Evolutionary conservation across 148 eudicot species (phyloP), one percentile per base, ranked within the genome.

Genomic region (Hydrangea macrophylla): DNA sequence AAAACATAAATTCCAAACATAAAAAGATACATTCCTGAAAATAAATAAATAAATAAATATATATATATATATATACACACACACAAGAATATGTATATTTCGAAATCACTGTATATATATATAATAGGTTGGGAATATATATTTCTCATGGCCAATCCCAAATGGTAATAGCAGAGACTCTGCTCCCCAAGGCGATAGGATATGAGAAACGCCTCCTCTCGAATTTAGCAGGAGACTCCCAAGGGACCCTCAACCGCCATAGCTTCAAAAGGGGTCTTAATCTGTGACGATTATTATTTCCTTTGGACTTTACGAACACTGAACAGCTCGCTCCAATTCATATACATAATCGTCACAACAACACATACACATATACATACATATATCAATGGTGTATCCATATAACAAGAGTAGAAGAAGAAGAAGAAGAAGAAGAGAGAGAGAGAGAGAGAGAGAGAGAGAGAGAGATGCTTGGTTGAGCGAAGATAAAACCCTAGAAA

Each of bases 121-220:
- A 15, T 1, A 13, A n/a, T 10, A 0, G 10, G 33, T 45, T 1
- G 2, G 18, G 18, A 20, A 20, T 66, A 82, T 79, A 78, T 79
- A 20, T 5, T 68, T 78, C 86, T 73, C 86, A 82, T 79, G 86
- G 83, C 80, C 72, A 62, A 35, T 82, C 80, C 86, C 71, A 79
- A 70, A 53, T 35, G 73, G 76, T 76, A 73, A 82, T 57, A 0
- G 83, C 83, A 79, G 78, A 76, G 56, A 71, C 36, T 65, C 74
- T 40, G 76, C 80, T 76, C 69, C 76, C 68, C 86, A 82, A 70
- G 83, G 78, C 82, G 61, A 82, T 70, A 76, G 86, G 82, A 82
- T 79, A 79, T 79, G 83, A 73, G 70, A 71, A 37, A n/a, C 58
- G 71, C 82, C 57, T 1, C 63, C 28, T 2, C 18, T 28, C 66